These are phyloP conservation scores for Somion occarium DNA, from an alignment of 1,284 basidiomycete genomes.

Conservation along the genomic window DNA sequence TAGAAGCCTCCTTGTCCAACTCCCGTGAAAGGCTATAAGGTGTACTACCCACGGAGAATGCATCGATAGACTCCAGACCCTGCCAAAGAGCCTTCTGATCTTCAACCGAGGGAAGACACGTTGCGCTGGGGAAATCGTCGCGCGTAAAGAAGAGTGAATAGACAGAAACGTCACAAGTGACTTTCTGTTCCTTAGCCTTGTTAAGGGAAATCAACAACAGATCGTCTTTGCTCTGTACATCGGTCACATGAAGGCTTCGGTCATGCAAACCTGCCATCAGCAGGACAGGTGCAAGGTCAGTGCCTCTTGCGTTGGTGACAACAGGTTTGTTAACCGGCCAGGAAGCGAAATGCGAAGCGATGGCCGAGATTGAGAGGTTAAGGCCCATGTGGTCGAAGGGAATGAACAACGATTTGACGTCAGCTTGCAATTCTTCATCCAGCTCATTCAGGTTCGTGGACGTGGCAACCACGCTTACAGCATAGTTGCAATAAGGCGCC, in stretches of 20 bases:
- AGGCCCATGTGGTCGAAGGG: conserved; percentile 61
- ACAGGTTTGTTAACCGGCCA: conserved; percentile 94
- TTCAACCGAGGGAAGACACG: conserved; percentile 68
- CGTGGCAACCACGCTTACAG: conserved; percentile 76
- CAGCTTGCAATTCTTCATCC: conserved; percentile 73
- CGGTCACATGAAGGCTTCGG: conserved; percentile 91
- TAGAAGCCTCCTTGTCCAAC: conserved; percentile 60
- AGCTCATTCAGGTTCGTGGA: conserved; percentile 61
- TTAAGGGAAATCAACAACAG: conserved; percentile 89
- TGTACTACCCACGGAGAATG: conserved; percentile 84
- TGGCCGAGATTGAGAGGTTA: conserved; percentile 49
- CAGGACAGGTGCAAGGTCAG: conserved; percentile 91
- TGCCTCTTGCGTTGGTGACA: conserved; percentile 89
- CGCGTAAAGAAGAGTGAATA: conserved; percentile 90
- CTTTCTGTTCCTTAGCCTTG: conserved; percentile 91
- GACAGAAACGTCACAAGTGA: conserved; percentile 94
- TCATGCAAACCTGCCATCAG: conserved; percentile 90
- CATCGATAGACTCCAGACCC: conserved; percentile 82
- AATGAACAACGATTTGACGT: conserved; percentile 82
- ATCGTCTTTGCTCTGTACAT: conserved; percentile 87
- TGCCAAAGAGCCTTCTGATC: conserved; percentile 90
- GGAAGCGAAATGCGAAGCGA: conserved; percentile 85
- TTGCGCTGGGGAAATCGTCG: conserved; percentile 67
- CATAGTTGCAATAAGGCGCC: conserved; percentile 81
- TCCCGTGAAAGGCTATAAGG: conserved; percentile 79